Evolutionary conservation across 129 eudicot genomes (phyloP), one percentile per base, ranked within the genome.

Genomic region (Flaveria trinervia): DNA sequence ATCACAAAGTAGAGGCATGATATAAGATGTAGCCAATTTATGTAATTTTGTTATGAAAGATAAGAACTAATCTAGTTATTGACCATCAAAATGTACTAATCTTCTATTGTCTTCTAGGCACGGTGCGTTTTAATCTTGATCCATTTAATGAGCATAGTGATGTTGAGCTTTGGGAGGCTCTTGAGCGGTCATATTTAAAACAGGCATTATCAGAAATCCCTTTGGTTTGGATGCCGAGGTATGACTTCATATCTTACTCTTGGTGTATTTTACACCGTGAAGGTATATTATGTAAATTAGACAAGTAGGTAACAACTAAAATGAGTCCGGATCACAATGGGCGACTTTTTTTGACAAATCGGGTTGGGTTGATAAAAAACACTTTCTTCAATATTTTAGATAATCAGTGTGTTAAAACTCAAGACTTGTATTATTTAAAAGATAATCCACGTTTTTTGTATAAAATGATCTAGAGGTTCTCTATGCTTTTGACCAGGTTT

Each of bases 191-290:
- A n/a, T 92, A 91, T 80, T 70, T 94, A 48, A 94, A 91, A 80
- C 94, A 86, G 59, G 91, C 83, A 36, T 94, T 56, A 74, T 82
- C 57, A 89, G 92, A 73, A 94, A 83, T 81, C 73, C 92, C 39
- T 82, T 91, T 18, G 99, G 99, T 72, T 86, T 94, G 82, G 92
- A 94, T 89, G 93, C 99, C 10, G 94, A 89, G 99, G 99, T 94
- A 85, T 73, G 62, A 70, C 30, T 8, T 71, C 20, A 60, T 56
- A 52, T 49, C 70, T 66, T 20, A 65, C 7, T 41, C 28, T 70
- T 70, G 60, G 55, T 75, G 11, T 67, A 8, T 77, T 46, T 23
- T 23, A 25, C 49, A 62, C 50, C 26, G 26, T 25, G 20, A 62
- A 72, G 39, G 66, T 25, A 60, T 18, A 25, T 2, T 7, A 0